These are phyloP conservation scores for Petasospora rhodanensis DNA, from an alignment of 1,139 yeast species.

Conservation along the genomic window DNA sequence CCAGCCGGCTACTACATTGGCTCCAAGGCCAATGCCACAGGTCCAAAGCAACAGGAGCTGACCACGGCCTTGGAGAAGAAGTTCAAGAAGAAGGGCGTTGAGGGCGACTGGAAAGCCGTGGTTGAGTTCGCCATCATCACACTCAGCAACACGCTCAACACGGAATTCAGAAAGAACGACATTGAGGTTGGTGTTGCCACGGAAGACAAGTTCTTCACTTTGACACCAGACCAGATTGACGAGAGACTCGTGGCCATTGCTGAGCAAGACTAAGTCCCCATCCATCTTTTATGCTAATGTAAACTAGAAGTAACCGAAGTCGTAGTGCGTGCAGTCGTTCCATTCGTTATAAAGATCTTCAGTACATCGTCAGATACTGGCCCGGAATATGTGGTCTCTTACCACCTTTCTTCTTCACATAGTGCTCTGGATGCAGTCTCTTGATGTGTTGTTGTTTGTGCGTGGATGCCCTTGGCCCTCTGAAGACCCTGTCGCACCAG, in stretches of 20 bases:
- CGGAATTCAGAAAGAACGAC: constrained; percentile 91
- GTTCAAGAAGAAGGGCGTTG: constrained; percentile 66
- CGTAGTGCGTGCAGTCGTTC: no score
- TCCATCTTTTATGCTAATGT: no score
- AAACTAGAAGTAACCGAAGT: no score
- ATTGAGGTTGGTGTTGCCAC: constrained; percentile 90
- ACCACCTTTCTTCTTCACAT: constrained; percentile 38
- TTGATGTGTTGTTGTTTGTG: constrained; percentile 44
- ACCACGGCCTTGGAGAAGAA: constrained; percentile 88
- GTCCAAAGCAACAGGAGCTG: constrained; percentile 97
- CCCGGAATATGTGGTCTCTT: no score
- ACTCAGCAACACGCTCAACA: constrained; percentile 79
- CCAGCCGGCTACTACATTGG: constrained; percentile 97
- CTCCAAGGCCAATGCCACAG: constrained; percentile 89
- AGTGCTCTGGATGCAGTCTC: constrained; percentile 39
- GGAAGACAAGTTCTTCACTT: constrained; percentile 60
- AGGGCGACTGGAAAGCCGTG: constrained; percentile 85
- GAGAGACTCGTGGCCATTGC: constrained; percentile 92
- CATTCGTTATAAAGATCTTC: no score
- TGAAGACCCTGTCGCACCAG: constrained; percentile 36
- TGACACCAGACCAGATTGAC: constrained; percentile 84
- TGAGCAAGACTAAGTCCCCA: constrained; percentile 86
- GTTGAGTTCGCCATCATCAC: constrained; percentile 88
- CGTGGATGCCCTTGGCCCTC: constrained; percentile 42
- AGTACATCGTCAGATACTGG: no score